Evolutionary conservation across 306 rosid genomes (phyloP).

Genomic region (Trifolium dubium): DNA sequence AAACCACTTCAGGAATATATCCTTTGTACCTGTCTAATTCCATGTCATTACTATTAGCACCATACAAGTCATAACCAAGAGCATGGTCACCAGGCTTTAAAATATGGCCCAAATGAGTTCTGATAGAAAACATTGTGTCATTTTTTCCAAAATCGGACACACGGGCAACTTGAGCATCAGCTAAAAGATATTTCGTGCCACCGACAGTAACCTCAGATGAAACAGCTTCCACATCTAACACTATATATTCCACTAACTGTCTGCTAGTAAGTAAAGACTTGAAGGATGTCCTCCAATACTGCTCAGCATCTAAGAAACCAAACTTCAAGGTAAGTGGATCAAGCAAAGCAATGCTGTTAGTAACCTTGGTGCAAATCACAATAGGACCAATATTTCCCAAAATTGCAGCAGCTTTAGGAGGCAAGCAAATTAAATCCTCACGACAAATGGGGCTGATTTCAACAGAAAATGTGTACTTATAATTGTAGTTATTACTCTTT

Average conservation of each 20-base stretch:
- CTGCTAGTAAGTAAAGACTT: slow-evolving; percentile 30
- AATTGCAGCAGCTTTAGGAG: slow-evolving; percentile 15
- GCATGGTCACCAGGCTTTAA: slow-evolving; percentile 18
- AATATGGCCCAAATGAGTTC: slow-evolving; percentile 23
- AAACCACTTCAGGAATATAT: slow-evolving; percentile 15
- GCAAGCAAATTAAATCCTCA: slow-evolving; percentile 27
- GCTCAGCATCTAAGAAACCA: slow-evolving; percentile 30
- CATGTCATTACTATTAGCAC: slow-evolving; percentile 23
- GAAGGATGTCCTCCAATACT: slow-evolving; percentile 31
- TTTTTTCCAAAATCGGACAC: slow-evolving; percentile 15
- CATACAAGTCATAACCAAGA: slow-evolving; percentile 31
- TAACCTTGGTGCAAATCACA: slow-evolving; percentile 35
- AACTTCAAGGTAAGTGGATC: slow-evolving; percentile 20
- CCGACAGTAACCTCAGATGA: slow-evolving; percentile 14
- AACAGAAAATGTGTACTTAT: slow-evolving; percentile 20
- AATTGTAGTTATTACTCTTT: slow-evolving; percentile 6
- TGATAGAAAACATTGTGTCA: slow-evolving; percentile 11
- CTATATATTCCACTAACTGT: slow-evolving; percentile 25
- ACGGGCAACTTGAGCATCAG: slow-evolving; percentile 33
- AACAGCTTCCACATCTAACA: slow-evolving; percentile 15
- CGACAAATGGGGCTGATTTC: slow-evolving; percentile 33
- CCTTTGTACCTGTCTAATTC: slow-evolving; percentile 26
- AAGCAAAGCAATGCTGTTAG: slow-evolving; percentile 33
- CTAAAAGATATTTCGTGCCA: slow-evolving; percentile 20
- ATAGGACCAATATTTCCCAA: slow-evolving; percentile 30